Evolutionary conservation across 2,329 filamentous ascomycete genomes (phyloP).

Genomic region (Colletotrichum sojae): DNA sequence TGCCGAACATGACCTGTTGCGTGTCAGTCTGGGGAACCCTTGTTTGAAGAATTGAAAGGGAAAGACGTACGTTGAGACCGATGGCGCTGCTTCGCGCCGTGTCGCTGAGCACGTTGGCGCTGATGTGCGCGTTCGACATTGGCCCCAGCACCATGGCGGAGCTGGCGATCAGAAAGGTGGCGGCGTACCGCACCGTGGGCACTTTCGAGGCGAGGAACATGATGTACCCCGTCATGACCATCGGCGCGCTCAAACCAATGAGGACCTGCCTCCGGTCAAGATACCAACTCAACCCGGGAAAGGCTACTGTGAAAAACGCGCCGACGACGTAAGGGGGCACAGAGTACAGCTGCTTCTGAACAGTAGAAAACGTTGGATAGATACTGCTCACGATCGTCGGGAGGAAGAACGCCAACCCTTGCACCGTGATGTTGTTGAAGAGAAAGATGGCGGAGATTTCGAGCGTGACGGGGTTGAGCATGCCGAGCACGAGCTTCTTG

Average conservation of each 20-base stretch:
- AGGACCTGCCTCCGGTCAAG: conserved; percentile 73
- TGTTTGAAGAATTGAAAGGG: too few species aligned
- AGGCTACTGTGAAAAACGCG: conserved; percentile 74
- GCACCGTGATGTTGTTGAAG: conserved; percentile 78
- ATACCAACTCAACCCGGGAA: conserved; percentile 74
- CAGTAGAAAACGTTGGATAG: conserved; percentile 69
- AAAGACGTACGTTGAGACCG: conserved; percentile 62
- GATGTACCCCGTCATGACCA: conserved; percentile 79
- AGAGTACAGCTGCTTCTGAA: conserved; percentile 78
- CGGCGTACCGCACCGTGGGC: conserved; percentile 73
- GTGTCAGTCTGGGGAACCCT: conserved; percentile 1
- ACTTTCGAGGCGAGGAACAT: conserved; percentile 75
- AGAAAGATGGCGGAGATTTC: conserved; percentile 71
- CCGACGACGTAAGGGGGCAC: conserved; percentile 80
- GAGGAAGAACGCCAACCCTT: conserved; percentile 78
- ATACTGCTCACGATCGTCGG: conserved; percentile 79
- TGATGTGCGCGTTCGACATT: conserved; percentile 76
- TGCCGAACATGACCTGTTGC: conserved; percentile 74
- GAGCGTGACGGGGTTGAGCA: conserved; percentile 74
- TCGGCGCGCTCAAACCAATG: conserved; percentile 70
- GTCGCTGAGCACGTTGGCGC: conserved; percentile 80
- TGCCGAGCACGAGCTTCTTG: conserved; percentile 71
- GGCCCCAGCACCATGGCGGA: conserved; percentile 76
- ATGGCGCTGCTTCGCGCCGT: conserved; percentile 78
- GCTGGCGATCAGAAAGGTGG: conserved; percentile 77